phyloP scores from a whole-genome alignment of 202 grass and related monocot species.

The Alloteropsis angusta region DNA sequence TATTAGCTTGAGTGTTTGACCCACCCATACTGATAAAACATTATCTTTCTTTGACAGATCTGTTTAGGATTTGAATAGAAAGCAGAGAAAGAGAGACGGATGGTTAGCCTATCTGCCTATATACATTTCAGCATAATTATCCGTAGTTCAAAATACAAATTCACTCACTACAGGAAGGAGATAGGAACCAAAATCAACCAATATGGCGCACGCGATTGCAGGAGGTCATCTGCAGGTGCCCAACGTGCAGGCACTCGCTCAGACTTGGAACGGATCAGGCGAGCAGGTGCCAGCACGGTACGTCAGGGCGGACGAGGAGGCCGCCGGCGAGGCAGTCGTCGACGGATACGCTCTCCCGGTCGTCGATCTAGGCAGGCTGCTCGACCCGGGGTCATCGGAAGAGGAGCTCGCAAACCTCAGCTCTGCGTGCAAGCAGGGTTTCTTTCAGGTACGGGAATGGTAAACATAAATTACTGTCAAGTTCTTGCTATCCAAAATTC shows the following conservation, averaged over 20 bases:
- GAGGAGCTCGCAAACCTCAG: conserved; percentile 29
- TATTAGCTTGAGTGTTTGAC: too few relatives aligned
- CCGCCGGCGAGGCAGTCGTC: not conserved
- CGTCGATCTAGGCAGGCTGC: conserved; percentile 31
- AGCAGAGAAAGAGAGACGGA: not conserved
- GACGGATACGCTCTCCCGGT: not conserved
- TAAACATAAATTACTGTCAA: too few relatives aligned
- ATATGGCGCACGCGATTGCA: not conserved
- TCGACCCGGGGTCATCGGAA: not conserved
- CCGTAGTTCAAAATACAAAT: not conserved
- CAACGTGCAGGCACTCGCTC: conserved; percentile 13
- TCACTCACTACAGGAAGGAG: too few relatives aligned
- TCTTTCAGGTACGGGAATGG: too few relatives aligned
- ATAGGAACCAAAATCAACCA: too few relatives aligned
- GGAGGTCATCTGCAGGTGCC: not conserved
- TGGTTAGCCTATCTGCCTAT: too few relatives aligned
- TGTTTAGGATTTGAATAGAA: not conserved
- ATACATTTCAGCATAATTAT: too few relatives aligned
- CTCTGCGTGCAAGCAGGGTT: conserved; percentile 17
- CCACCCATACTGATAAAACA: too few relatives aligned
- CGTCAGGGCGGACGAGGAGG: conserved; percentile 17
- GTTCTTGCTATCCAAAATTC: too few relatives aligned
- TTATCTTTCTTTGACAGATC: not conserved
- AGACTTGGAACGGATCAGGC: not conserved
- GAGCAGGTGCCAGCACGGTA: conserved; percentile 3